These are phyloP conservation scores for Fusarium sp. DNA, from an alignment of 2,329 filamentous ascomycete genomes.

Conservation along the genomic window DNA sequence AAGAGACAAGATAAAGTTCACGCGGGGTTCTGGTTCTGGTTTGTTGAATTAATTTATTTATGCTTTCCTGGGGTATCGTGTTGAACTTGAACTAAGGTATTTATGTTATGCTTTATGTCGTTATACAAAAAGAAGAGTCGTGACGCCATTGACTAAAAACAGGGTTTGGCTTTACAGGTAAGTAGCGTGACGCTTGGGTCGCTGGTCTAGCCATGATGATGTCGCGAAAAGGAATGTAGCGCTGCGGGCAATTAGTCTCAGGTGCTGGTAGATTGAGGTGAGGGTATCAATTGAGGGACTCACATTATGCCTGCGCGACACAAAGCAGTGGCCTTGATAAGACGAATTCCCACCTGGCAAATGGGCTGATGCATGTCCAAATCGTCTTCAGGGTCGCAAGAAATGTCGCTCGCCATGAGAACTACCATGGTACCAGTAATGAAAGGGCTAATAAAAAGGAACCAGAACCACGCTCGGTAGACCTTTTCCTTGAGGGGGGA, in stretches of 20 bases:
- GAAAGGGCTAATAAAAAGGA: slow-evolving; percentile 29
- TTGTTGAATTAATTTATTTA: neutral
- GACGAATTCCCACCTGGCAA: slow-evolving; percentile 30
- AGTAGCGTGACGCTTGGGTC: neutral
- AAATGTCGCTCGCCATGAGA: slow-evolving; percentile 36
- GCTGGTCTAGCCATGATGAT: slow-evolving; percentile 31
- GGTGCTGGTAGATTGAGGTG: too few species aligned
- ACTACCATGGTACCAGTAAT: slow-evolving; percentile 24
- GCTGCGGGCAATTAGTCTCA: too few species aligned
- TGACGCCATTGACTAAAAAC: slow-evolving; percentile 26
- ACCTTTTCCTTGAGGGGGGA: slow-evolving; percentile 21
- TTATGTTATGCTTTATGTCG: slow-evolving; percentile 17
- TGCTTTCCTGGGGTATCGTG: slow-evolving; percentile 2
- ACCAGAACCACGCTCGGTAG: slow-evolving; percentile 33
- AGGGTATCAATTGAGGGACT: neutral
- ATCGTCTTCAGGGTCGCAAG: slow-evolving; percentile 29
- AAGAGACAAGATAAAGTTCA: neutral
- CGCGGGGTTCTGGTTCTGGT: neutral
- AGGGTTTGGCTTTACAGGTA: slow-evolving; percentile 1
- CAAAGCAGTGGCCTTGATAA: slow-evolving; percentile 36
- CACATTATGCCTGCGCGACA: slow-evolving; percentile 35
- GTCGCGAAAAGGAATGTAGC: slow-evolving; percentile 34
- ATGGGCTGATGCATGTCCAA: slow-evolving; percentile 32
- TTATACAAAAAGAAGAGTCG: slow-evolving; percentile 18
- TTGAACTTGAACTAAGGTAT: slow-evolving; percentile 1